These are phyloP conservation scores for Phytophthora brassicae DNA, from an alignment of 352 stramenopile species.

Conservation along the genomic window DNA sequence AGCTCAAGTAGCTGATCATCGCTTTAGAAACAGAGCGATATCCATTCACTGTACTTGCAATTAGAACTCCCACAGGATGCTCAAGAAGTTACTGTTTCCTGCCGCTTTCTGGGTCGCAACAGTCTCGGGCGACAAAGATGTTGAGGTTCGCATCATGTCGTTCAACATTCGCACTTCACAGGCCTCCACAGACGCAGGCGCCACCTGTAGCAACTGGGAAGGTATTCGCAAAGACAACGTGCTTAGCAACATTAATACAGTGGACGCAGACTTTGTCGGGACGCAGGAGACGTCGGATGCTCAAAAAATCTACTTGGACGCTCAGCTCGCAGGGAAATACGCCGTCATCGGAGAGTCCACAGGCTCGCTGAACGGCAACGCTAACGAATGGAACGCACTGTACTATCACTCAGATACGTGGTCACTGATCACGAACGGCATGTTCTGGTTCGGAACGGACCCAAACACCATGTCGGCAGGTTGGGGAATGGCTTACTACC, in stretches of 20 bases:
- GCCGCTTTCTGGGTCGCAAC: constrained; percentile 19
- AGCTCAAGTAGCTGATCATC: background rate
- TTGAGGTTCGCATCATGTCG: constrained; percentile 64
- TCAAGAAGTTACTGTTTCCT: constrained; percentile 24
- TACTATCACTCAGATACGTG: constrained; percentile 68
- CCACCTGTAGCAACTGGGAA: constrained; percentile 63
- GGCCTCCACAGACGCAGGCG: constrained; percentile 39
- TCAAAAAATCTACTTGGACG: constrained; percentile 65
- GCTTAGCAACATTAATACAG: constrained; percentile 49
- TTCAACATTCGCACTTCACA: constrained; percentile 83
- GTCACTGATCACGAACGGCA: constrained; percentile 56
- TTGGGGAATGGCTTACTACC: constrained; percentile 77
- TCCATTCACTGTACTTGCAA: background rate
- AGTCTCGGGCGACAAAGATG: constrained; percentile 33
- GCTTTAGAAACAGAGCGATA: no score
- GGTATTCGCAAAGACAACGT: constrained; percentile 69
- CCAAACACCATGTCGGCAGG: constrained; percentile 46
- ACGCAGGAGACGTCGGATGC: constrained; percentile 82
- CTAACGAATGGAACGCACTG: constrained; percentile 59
- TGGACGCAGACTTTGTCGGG: constrained; percentile 70
- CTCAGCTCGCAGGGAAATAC: constrained; percentile 55
- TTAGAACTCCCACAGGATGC: constrained; percentile 9
- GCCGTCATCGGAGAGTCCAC: constrained; percentile 57
- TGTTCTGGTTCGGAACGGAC: constrained; percentile 72
- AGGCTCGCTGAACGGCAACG: constrained; percentile 61